Evolutionary conservation across 2,329 filamentous ascomycete species (phyloP), one percentile per base, ranked within the genome.

Genomic region (Epichloe amarillans): DNA sequence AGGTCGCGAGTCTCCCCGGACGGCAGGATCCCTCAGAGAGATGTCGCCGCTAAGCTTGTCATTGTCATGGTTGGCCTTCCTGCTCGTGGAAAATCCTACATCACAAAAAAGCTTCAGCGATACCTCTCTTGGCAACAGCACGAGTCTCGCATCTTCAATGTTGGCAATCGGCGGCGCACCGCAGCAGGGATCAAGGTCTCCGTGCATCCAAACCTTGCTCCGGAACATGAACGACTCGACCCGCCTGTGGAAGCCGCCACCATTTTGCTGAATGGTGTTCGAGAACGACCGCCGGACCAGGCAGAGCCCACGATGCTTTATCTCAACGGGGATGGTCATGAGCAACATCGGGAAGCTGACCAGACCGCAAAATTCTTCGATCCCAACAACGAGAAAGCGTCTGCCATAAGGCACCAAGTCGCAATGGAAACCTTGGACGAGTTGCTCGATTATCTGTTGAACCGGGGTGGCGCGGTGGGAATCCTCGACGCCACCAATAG

Each of bases 51-150:
- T 40, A 98, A 98, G 74, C 75, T 98, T 55, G 88, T 97, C 63
- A 95, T 98, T 61, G 83, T 98, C 65, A 98, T 98, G 93, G 93
- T 98, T 54, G 93, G 93, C 56, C 72, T 98, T 60, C 93, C 93
- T 3, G 93, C 93, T 10, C 78, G 93, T 61, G 93, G 93, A 64
- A 98, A 98, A 72, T 96, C 90, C 50, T 98, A 98, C 69, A 95
- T 98, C 61, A 97, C 93, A 97, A 97, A 74, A 98, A 98, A 98
- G 72, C 79, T 98, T 55, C 86, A 93, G 53, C 80, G 93, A 54
- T 98, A 97, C 64, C 72, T 98, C 47, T 91, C 94, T 47, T 98
- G 93, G 93, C 82, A 96, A 62, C 93, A 98, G 64, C 91, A 98
- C 68, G 88, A 95, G 62, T 93, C 90, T 12, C 80, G 78, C 58